phyloP scores from a whole-genome alignment of 2,329 filamentous ascomycete genomes.

The Xylariaceae sp. region DNA sequence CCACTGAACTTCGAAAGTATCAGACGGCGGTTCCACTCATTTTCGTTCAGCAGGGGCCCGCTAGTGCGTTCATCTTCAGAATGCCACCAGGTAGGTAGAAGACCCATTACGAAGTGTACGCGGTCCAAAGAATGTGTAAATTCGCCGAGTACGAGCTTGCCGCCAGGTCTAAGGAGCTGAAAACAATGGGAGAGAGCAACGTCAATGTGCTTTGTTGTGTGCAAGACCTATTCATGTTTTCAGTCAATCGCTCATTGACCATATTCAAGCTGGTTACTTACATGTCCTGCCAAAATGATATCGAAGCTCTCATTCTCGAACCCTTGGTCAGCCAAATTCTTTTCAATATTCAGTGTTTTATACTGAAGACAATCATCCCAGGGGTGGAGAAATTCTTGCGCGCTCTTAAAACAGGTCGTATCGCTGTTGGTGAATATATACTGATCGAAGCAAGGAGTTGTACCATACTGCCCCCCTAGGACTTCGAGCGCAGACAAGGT shows the following conservation, averaged over 20 bases:
- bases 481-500: not conserved
- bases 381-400: not conserved
- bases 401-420: not conserved
- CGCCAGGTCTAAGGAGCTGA: not conserved
- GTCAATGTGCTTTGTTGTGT: not conserved
- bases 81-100: not conserved
- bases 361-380: not conserved
- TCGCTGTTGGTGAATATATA: not conserved
- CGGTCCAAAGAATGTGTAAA: not conserved
- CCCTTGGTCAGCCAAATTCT: not conserved
- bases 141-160: not conserved
- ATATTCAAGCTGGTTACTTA: not conserved
- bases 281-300: not conserved
- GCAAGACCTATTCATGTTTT: not conserved
- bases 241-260: not conserved
- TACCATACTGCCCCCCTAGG: not conserved
- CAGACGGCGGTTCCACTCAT: slow-evolving; percentile 1
- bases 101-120: not conserved
- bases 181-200: not conserved
- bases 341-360: not conserved
- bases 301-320: slow-evolving; percentile 3
- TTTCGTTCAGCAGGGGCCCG: not conserved
- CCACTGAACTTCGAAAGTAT: slow-evolving; percentile 1
- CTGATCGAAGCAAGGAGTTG: not conserved
- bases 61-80: not conserved